Evolutionary conservation across 2,329 filamentous ascomycete genomes (phyloP).

Genomic region (Neofusicoccum sp.): DNA sequence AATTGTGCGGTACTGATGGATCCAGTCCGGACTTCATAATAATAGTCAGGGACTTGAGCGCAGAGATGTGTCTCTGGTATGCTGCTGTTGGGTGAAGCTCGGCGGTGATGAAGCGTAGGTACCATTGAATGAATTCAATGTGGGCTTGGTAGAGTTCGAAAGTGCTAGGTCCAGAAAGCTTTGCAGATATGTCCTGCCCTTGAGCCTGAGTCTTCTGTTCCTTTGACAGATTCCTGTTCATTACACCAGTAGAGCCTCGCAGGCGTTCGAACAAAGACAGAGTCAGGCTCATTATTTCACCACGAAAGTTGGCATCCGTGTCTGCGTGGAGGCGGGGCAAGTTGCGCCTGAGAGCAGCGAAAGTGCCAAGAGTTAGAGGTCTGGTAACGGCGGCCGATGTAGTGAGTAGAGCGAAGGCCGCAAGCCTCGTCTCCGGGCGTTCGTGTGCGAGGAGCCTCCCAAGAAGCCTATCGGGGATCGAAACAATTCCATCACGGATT

Average conservation of each 20-base stretch:
- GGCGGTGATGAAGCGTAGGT: conserved; percentile 65
- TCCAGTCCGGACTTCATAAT: conserved; percentile 71
- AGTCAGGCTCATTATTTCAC: conserved; percentile 72
- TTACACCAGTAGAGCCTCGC: conserved; percentile 34
- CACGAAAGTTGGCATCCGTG: conserved; percentile 79
- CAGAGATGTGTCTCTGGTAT: conserved; percentile 84
- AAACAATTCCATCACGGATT: conserved; percentile 41
- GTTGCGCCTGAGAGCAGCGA: conserved; percentile 63
- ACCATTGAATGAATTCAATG: conserved; percentile 69
- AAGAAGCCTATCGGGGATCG: conserved; percentile 51
- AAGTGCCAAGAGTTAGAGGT: conserved; percentile 63
- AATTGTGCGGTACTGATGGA: conserved; percentile 36
- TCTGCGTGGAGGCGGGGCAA: conserved; percentile 76
- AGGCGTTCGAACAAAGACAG: conserved; percentile 76
- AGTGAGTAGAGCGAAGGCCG: conserved; percentile 78
- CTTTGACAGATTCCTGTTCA: conserved; percentile 24
- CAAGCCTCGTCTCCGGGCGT: conserved; percentile 60
- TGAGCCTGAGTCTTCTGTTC: not conserved
- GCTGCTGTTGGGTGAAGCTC: conserved; percentile 80
- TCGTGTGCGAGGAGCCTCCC: conserved; percentile 37
- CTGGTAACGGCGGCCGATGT: conserved; percentile 72
- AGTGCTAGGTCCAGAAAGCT: not conserved
- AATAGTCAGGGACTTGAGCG: conserved; percentile 67
- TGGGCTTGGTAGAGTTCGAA: conserved; percentile 47
- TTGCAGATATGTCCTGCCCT: not conserved